Base-by-base conservation (phyloP, 345 rosid species). In the Fremontodendron californicum region DNA sequence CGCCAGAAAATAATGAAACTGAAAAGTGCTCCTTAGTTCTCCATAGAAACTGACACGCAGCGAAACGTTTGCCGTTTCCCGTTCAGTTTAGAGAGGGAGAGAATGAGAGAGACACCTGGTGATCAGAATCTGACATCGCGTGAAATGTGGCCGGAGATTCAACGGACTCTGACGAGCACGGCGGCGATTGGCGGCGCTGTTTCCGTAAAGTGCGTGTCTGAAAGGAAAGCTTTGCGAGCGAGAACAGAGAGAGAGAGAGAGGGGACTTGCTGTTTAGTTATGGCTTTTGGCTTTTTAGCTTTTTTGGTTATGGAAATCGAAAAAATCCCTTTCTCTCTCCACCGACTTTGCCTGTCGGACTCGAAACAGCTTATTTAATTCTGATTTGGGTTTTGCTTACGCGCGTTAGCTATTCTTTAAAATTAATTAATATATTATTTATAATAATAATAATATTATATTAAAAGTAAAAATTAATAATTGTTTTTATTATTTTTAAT, bases 71-170 rank as follows among this genome's bases (percentile, higher is more conserved):
- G 48, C 2, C 49, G 18, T 66, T 23, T 23, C 0, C 19, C 9
- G 16, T 21, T 12, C 18, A 12, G 18, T 77, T 29, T 52, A 52
- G 49, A 27, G 65, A 80, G 73, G 65, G 71, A 82, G 54, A 75
- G 75, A 81, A 68, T 61, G 74, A 64, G 51, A 78, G 5, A 71
- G 71, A 0, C 72, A 76, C 87, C 79, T 68, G 45, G n/a, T 4
- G 19, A 74, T 35, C 73, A 67, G 78, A 64, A 49, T 48, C 78
- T 31, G 27, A 73, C 85, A 81, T 82, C 76, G 13, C 3, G 73
- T 66, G 78, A 54, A 79, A 48, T 42, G 37, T 58, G 35, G 23
- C 74, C 70, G 81, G 76, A 65, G 61, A 29, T 27, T 77, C 42
- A 16, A 43, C 72, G 72, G 71, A 62, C 52, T 40, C 54, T 23